phyloP scores from a whole-genome alignment of 345 rosid species.

The Ceriops tagal region DNA sequence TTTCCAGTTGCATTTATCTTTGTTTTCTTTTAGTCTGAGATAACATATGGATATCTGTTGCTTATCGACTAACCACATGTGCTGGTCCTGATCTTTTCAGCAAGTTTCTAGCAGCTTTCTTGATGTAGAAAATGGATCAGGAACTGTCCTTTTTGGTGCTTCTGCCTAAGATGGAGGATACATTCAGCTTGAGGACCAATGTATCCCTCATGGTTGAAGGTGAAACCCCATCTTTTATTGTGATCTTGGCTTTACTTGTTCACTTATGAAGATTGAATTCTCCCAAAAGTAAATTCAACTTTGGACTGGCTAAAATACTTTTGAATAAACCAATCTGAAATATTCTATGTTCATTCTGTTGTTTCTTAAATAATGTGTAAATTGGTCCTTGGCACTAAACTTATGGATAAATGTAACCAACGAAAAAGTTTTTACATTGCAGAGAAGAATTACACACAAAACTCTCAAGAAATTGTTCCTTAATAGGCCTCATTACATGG shows the following conservation, averaged over 20 bases:
- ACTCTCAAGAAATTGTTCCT: constrained; percentile 14
- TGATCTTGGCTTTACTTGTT: constrained; percentile 1
- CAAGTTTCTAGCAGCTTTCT: constrained; percentile 63
- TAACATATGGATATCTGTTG: not conserved
- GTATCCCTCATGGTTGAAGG: not conserved
- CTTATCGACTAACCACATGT: constrained; percentile 8
- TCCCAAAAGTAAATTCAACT: not conserved
- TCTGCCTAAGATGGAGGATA: constrained; percentile 28
- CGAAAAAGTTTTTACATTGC: constrained; percentile 21
- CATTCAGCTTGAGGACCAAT: not conserved
- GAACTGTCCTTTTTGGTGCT: constrained; percentile 45
- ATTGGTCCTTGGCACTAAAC: constrained; percentile 10
- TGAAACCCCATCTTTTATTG: constrained; percentile 1
- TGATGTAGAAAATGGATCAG: constrained; percentile 50
- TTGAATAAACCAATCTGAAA: too few relatives aligned
- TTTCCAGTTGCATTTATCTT: not conserved
- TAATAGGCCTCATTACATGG: constrained; percentile 52
- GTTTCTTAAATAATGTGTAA: not conserved
- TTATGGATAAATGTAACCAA: not conserved
- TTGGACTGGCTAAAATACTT: too few relatives aligned
- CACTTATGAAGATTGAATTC: not conserved
- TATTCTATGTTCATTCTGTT: not conserved
- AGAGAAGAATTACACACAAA: not conserved
- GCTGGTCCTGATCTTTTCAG: constrained; percentile 38
- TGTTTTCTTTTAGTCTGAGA: not conserved